These are phyloP conservation scores for Mariannaea sp. DNA, from an alignment of 2,329 filamentous ascomycete species.

Conservation along the genomic window DNA sequence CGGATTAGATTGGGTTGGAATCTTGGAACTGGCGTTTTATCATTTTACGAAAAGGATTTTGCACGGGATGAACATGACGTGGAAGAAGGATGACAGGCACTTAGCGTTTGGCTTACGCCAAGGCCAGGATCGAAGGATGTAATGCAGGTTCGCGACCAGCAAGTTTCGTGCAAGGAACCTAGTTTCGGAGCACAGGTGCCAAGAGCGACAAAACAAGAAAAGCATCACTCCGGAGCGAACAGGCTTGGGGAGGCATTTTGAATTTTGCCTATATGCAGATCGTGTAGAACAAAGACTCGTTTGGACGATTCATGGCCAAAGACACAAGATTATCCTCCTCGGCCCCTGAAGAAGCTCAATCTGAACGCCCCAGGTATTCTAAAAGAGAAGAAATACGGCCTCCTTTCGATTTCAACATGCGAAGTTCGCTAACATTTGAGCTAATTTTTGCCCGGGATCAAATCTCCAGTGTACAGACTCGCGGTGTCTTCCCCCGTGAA, in stretches of 20 bases:
- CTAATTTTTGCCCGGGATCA: conserved; percentile 1
- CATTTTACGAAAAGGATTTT: conserved; percentile 11
- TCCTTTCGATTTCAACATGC: conserved; percentile 33
- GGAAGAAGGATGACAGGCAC: too few relatives aligned
- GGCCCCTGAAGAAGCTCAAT: conserved; percentile 25
- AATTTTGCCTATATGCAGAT: conserved; percentile 40
- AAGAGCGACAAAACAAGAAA: background rate
- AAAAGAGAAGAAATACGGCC: conserved; percentile 32
- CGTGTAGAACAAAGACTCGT: conserved; percentile 34
- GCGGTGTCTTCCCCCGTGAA: conserved; percentile 15
- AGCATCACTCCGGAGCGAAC: background rate
- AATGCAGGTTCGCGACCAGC: conserved; percentile 4
- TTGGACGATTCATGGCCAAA: conserved; percentile 30
- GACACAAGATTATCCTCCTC: conserved; percentile 31
- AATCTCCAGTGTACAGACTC: conserved; percentile 13
- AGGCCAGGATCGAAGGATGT: background rate
- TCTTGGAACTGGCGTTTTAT: conserved; percentile 30
- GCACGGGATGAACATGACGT: background rate
- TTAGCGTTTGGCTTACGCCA: background rate
- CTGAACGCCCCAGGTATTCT: conserved; percentile 28
- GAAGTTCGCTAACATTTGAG: conserved; percentile 21
- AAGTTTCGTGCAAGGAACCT: conserved; percentile 11
- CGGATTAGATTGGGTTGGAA: conserved; percentile 29
- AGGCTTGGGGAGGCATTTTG: conserved; percentile 27
- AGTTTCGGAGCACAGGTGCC: conserved; percentile 2